A percentile compares a stretch with the other conserved stretches of the same genome.
These are phyloP conservation scores for Colletotrichum liriopes DNA, from an alignment of 2,329 filamentous ascomycete species.

Conservation along the genomic window DNA sequence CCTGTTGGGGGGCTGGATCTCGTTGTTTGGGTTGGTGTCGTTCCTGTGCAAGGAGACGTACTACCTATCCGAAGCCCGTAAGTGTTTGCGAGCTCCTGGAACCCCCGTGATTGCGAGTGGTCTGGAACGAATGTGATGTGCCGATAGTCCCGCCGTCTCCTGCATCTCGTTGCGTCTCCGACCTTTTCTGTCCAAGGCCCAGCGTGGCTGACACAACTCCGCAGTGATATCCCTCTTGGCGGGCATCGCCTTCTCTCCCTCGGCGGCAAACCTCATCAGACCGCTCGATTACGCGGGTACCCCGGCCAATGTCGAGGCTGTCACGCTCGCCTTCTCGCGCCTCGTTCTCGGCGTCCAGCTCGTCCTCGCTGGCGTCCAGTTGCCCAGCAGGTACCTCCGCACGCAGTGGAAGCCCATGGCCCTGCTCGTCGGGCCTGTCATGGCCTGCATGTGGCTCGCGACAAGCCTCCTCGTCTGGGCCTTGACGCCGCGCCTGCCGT, in stretches of 20 bases:
- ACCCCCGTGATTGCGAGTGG: background rate
- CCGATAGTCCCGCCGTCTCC: background rate
- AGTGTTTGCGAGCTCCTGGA: slow-evolving; percentile 53
- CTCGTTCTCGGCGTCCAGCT: slow-evolving; percentile 93
- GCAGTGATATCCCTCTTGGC: slow-evolving; percentile 87
- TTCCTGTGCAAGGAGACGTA: slow-evolving; percentile 91
- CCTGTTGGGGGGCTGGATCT: slow-evolving; percentile 88
- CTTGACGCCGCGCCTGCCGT: slow-evolving; percentile 78
- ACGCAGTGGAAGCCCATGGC: slow-evolving; percentile 84
- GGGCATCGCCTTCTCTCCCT: slow-evolving; percentile 84
- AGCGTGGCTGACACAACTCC: slow-evolving; percentile 25
- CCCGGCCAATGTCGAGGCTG: slow-evolving; percentile 73
- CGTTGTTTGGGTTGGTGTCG: slow-evolving; percentile 90
- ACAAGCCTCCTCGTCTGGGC: slow-evolving; percentile 87
- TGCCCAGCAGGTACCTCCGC: slow-evolving; percentile 86
- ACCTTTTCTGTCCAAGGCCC: slow-evolving; percentile 8
- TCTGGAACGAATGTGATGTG: slow-evolving; percentile 4
- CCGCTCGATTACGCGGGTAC: slow-evolving; percentile 81
- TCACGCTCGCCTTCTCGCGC: slow-evolving; percentile 87
- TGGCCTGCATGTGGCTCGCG: slow-evolving; percentile 88
- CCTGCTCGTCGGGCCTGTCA: slow-evolving; percentile 85
- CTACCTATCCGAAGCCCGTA: slow-evolving; percentile 91
- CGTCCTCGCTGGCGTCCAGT: slow-evolving; percentile 88
- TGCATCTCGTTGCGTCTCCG: too few relatives aligned
- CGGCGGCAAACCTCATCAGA: slow-evolving; percentile 82